phyloP scores from a whole-genome alignment of 2,329 filamentous ascomycete genomes.

The Apiospora hydei region DNA sequence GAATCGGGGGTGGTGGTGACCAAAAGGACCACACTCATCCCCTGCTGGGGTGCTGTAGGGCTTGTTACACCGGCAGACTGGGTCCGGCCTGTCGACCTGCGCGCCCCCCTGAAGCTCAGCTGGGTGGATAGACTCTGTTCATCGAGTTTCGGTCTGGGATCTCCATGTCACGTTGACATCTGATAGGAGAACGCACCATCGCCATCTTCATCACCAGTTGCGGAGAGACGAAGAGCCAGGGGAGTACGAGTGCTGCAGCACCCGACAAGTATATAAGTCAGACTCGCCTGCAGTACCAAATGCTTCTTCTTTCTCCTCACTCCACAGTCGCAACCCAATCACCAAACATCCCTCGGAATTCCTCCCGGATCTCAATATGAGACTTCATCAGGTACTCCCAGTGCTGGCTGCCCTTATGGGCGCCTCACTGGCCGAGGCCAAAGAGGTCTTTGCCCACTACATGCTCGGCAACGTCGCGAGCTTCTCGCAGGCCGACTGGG shows the following conservation, averaged over 20 bases:
- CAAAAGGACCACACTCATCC: background rate
- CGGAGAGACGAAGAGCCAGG: background rate
- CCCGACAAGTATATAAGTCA: background rate
- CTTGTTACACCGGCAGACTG: background rate
- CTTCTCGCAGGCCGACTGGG: slow-evolving; percentile 29
- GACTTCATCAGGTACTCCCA: slow-evolving; percentile 21
- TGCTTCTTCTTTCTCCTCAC: background rate
- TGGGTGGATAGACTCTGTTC: background rate
- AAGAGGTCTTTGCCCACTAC: slow-evolving; percentile 31
- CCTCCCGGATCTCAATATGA: slow-evolving; percentile 19
- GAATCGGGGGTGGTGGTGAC: background rate
- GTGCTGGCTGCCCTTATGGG: slow-evolving; percentile 30
- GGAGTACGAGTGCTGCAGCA: background rate
- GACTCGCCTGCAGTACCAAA: background rate
- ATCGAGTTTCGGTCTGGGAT: background rate
- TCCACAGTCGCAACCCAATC: slow-evolving; percentile 14
- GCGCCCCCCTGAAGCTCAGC: slow-evolving; percentile 2
- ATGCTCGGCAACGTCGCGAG: slow-evolving; percentile 30
- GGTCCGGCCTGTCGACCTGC: background rate
- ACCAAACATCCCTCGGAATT: background rate
- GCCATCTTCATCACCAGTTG: background rate
- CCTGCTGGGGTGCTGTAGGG: background rate
- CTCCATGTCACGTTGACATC: background rate
- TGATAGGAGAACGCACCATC: background rate
- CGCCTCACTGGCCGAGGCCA: slow-evolving; percentile 26